Evolutionary conservation across 176 grass and related monocot genomes (phyloP).

Genomic region (Poa annua): DNA sequence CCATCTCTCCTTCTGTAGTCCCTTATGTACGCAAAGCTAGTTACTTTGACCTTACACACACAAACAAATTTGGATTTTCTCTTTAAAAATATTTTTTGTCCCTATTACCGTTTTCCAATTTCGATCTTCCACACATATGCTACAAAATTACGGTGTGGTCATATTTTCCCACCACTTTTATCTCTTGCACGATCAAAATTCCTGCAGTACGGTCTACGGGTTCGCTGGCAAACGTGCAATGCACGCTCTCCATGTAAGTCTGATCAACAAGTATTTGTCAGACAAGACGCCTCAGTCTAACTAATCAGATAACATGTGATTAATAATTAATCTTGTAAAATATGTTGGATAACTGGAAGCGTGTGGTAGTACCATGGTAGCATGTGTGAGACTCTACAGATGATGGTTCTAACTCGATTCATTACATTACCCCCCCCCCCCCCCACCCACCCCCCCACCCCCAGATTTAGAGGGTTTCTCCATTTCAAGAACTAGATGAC

Average conservation of each 20-base stretch:
- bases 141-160: too few species aligned
- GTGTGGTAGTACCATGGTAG: neutral
- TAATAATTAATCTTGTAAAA: conserved; percentile 15
- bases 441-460: too few species aligned
- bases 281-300: neutral
- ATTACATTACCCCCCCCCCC: conserved; percentile 20
- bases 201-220: neutral
- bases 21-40: neutral
- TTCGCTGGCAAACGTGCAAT: conserved; percentile 15
- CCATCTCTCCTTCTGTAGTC: neutral
- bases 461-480: conserved; percentile 24
- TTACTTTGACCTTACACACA: neutral
- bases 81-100: too few species aligned
- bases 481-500: neutral
- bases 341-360: neutral
- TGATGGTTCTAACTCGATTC: neutral
- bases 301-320: neutral
- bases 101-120: too few species aligned
- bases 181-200: neutral
- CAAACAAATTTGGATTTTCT: too few species aligned
- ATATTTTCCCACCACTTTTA: too few species aligned
- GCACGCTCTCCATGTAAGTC: conserved; percentile 42
- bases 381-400: neutral
- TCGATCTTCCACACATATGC: too few species aligned
- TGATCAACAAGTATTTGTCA: conserved; percentile 8